Evolutionary conservation across 2,329 filamentous ascomycete genomes (phyloP), one percentile per base, ranked within the genome.

Genomic region (Stagonosporopsis rhizophila): DNA sequence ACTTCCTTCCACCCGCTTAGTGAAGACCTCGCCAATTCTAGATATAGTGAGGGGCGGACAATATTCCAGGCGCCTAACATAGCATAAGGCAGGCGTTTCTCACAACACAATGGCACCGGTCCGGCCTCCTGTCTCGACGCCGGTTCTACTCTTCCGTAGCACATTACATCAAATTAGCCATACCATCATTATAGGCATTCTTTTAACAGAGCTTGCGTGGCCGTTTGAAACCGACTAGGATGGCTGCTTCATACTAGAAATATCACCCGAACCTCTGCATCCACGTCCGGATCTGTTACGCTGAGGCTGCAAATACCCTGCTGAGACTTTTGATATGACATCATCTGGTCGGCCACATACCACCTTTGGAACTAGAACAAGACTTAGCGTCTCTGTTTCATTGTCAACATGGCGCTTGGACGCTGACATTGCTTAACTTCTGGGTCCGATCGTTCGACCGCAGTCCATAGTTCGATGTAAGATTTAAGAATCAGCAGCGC

Each of bases 1-100:
- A 87, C 3, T 99, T 99, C 74, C 81, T 99, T 44, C 95, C 95
- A 5, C 95, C 95, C 38, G 95, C 95, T 49, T 56, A 41, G 19
- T 11, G 20, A 3, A 9, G 7, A 15, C 3, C 1, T 23, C 6
- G 6, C 6, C 34, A 4, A 9, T 27, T 9, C 11, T 39, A 22
- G 12, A 8, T 11, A 11, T 20, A 17, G 8, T 9, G 15, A 3
- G 19, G 27, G 19, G 4, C 19, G 15, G 19, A n/a, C 15, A 4
- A 14, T 8, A 5, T 2, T 15, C 9, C 4, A 12, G 7, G 12
- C 14, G n/a, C 17, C 14, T 14, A 6, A 19, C 12, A 32, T n/a
- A n/a, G 1, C 12, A 11, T 25, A 20, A 35, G 32, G 14, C 20
- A 30, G 6, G 23, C 11, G 6, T 15, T 25, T 34, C 23, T 30